These are phyloP conservation scores for Fusarium humuli DNA, from an alignment of 2,329 filamentous ascomycete genomes.

Conservation along the genomic window DNA sequence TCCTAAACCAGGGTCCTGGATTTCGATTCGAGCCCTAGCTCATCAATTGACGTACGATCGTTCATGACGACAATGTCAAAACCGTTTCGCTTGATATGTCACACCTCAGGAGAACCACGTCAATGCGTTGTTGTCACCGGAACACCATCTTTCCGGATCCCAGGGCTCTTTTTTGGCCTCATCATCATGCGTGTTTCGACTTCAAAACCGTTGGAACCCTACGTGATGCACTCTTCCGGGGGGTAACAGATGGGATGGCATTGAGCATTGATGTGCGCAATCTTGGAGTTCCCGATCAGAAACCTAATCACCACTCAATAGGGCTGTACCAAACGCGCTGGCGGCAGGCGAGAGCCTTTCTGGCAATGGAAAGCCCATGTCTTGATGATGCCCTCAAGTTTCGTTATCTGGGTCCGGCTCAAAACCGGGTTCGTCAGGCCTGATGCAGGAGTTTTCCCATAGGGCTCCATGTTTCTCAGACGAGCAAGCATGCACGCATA, in stretches of 20 bases:
- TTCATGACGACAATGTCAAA: conserved; percentile 38
- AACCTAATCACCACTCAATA: conserved; percentile 26
- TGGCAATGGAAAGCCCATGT: background rate
- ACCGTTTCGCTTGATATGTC: conserved; percentile 26
- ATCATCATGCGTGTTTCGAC: conserved; percentile 36
- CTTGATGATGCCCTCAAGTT: conserved; percentile 8
- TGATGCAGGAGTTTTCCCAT: conserved; percentile 23
- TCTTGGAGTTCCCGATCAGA: conserved; percentile 41
- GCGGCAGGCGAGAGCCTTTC: conserved; percentile 13
- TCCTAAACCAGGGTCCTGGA: conserved; percentile 42
- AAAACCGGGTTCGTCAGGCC: conserved; percentile 25
- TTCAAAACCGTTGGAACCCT: conserved; percentile 38
- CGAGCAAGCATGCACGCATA: conserved; percentile 26
- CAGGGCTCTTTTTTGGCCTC: conserved; percentile 25
- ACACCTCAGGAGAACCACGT: conserved; percentile 30
- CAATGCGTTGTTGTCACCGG: conserved; percentile 30
- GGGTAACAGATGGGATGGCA: conserved; percentile 28
- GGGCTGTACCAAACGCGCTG: conserved; percentile 39
- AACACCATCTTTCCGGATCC: conserved; percentile 27
- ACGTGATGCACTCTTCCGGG: conserved; percentile 30
- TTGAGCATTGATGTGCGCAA: conserved; percentile 45
- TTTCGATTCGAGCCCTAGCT: conserved; percentile 33
- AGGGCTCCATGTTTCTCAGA: conserved; percentile 20
- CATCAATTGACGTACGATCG: conserved; percentile 25
- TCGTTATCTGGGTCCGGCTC: conserved; percentile 22